Percentiles rank a stretch among this genome's conserved stretches.
phyloP scores from a whole-genome alignment of 2,329 filamentous ascomycete species.

The Aspergillus intermedius region DNA sequence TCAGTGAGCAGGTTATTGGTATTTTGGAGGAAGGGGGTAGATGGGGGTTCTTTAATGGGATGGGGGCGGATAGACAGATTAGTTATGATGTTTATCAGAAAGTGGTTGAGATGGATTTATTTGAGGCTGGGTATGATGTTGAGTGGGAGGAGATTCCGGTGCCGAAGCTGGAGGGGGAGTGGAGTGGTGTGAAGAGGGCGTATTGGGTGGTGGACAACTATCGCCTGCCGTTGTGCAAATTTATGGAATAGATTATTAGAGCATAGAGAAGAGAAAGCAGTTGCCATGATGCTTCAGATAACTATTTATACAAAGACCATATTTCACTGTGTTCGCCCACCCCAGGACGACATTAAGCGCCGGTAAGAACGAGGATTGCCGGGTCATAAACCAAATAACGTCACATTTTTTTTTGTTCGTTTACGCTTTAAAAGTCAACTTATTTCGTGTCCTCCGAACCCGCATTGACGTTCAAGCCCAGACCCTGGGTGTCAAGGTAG shows the following conservation, averaged over 20 bases:
- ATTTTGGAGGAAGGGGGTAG: slow-evolving; percentile 54
- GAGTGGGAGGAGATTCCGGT: slow-evolving; percentile 77
- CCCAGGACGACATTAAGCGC: slow-evolving; percentile 16
- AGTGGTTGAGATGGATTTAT: slow-evolving; percentile 83
- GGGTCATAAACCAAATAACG: slow-evolving; percentile 2
- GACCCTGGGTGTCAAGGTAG: slow-evolving; percentile 81
- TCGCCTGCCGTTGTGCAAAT: slow-evolving; percentile 38
- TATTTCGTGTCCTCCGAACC: slow-evolving; percentile 27
- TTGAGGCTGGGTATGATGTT: slow-evolving; percentile 82
- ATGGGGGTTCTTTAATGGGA: slow-evolving; percentile 63
- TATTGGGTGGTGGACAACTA: slow-evolving; percentile 77
- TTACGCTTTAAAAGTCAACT: slow-evolving; percentile 6
- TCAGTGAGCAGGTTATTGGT: slow-evolving; percentile 76
- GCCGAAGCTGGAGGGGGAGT: slow-evolving; percentile 68
- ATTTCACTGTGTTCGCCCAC: slow-evolving; percentile 13
- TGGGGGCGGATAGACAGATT: slow-evolving; percentile 84
- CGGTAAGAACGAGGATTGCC: slow-evolving; percentile 6
- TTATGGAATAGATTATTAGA: slow-evolving; percentile 22
- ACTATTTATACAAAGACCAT: slow-evolving; percentile 32
- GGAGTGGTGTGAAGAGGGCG: slow-evolving; percentile 78
- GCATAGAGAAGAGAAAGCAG: slow-evolving; percentile 28
- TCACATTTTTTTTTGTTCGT: slow-evolving; percentile 1
- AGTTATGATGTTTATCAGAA: slow-evolving; percentile 96
- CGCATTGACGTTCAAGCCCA: slow-evolving; percentile 75
- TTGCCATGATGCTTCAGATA: slow-evolving; percentile 22